Evolutionary conservation across 148 eudicot species (phyloP).

Genomic region (Rhododendron simsii): DNA sequence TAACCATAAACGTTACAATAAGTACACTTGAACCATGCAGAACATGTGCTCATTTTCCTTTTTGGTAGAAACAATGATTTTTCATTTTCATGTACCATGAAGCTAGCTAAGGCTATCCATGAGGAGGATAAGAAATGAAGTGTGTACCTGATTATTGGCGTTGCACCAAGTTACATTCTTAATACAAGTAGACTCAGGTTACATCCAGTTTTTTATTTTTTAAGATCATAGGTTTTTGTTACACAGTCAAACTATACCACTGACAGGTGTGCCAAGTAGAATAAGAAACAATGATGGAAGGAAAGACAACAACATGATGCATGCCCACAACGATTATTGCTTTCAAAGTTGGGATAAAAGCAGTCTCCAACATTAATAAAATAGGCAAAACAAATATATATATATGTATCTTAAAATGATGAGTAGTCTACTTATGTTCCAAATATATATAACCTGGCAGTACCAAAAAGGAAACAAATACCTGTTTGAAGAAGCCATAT

Average conservation of each 20-base stretch:
- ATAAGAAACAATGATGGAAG: not conserved
- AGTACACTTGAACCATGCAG: not conserved
- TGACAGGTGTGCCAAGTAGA: not conserved
- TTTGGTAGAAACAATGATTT: not conserved
- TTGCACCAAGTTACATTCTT: not conserved
- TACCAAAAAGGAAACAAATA: constrained; percentile 11
- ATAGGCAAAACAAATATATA: not conserved
- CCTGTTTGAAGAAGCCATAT: constrained; percentile 95
- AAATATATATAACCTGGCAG: not conserved
- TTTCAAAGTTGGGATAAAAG: not conserved
- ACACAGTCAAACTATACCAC: not conserved
- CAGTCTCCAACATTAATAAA: not conserved
- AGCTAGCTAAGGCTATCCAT: not conserved
- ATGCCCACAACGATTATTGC: not conserved
- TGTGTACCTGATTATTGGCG: not conserved
- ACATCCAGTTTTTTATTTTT: not conserved
- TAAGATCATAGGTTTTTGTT: not conserved
- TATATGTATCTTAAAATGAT: not conserved
- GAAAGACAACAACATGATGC: not conserved
- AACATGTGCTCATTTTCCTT: not conserved
- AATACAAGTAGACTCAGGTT: not conserved
- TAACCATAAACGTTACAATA: not conserved
- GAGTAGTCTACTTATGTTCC: not conserved
- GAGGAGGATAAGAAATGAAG: not conserved
- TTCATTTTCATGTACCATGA: constrained; percentile 2